Base-by-base conservation (phyloP, 1,139 yeast species). In the Candida albicans region DNA sequence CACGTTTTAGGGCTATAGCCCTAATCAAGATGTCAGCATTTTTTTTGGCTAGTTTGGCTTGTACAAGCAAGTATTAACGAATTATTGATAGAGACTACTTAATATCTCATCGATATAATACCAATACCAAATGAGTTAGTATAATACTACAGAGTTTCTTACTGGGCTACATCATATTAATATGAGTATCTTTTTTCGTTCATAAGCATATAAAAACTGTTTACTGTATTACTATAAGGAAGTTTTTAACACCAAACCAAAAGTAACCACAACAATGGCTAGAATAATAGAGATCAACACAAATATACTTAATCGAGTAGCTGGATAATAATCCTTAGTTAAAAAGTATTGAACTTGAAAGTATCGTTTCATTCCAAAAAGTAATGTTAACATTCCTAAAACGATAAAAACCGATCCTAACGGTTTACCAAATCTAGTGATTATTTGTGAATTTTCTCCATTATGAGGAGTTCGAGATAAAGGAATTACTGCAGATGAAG, bases 401-500 rank as follows among this genome's bases (percentile, higher is more conserved):
- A 58, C 36, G 6, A 71, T 65, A 47, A 70, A 71, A 6, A 58
- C 49, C 4, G 66, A 56, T 0, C 76, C 77, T 42, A 71, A 54
- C 0, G 68, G 69, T 47, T 68, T 68, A 12, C 75, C 76, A 36
- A 56, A 62, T 33, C 52, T 47, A 18, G 46, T 44, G n/a, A 63
- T 48, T 3, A 51, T 40, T 25, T 44, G 39, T 22, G 41, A 39
- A 29, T 29, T 12, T 29, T 12, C 32, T 7, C 45, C 41, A 36
- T 36, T 37, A 31, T 48, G 51, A 26, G 40, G 31, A 5, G 36
- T 2, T 18, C 22, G 22, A 18, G 22, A 18, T 14, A 56, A 40
- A 1, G 40, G 41, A 2, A 63, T 32, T 1, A 49, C 30, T 2
- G 49, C 37, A 24, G 48, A 49, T 27, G 50, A 45, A 6, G 49